These are phyloP conservation scores for Ceratocystis ficicola DNA, from an alignment of 2,329 filamentous ascomycete species.

Conservation along the genomic window DNA sequence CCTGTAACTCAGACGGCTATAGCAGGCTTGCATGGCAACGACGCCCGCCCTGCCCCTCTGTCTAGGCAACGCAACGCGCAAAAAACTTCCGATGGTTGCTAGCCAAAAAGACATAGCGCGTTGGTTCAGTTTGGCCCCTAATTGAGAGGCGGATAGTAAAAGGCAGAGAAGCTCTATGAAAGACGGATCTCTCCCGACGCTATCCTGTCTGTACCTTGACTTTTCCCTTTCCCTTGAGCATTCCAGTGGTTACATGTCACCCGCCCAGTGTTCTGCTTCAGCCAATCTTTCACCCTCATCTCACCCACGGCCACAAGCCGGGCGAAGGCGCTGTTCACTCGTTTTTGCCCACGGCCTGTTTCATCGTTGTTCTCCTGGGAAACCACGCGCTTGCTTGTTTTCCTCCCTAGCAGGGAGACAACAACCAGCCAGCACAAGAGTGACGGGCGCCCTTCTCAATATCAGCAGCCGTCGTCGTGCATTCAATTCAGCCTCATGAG, in stretches of 20 bases:
- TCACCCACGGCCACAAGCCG: not conserved
- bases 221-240: not conserved
- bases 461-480: not conserved
- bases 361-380: conserved; percentile 12
- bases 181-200: not conserved
- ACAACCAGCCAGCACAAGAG: not conserved
- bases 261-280: too few relatives aligned
- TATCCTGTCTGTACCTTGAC: not conserved
- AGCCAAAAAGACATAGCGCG: not conserved
- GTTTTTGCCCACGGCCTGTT: conserved; percentile 7
- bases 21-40: not conserved
- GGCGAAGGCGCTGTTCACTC: not conserved
- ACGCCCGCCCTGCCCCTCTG: not conserved
- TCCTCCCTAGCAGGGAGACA: not conserved
- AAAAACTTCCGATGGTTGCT: not conserved
- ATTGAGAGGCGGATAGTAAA: not conserved
- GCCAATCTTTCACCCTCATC: not conserved
- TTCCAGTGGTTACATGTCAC: conserved; percentile 1
- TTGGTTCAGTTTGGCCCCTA: not conserved
- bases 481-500: not conserved
- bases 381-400: conserved; percentile 13
- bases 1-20: not conserved
- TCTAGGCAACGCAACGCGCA: conserved; percentile 6
- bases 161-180: not conserved
- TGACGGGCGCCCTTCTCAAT: not conserved